phyloP scores from a whole-genome alignment of 371 early-diverging fungal species.

The Mucor piriformis region DNA sequence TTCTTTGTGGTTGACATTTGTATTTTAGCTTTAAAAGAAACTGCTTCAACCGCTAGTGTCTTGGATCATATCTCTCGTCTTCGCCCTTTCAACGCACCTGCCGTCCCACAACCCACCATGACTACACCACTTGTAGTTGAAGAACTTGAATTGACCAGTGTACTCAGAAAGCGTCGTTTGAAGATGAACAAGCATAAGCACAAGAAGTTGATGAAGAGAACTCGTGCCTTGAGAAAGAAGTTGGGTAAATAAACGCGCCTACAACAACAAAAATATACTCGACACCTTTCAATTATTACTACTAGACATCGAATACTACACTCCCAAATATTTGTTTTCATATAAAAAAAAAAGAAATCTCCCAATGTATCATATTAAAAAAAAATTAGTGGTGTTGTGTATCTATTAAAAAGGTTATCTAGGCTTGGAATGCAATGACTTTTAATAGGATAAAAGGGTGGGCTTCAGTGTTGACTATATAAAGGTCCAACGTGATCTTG shows the following conservation, averaged over 20 bases:
- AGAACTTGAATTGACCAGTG: constrained; percentile 60
- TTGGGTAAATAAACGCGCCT: constrained; percentile 66
- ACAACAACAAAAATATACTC: background rate
- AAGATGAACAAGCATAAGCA: constrained; percentile 92
- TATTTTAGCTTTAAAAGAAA: constrained; percentile 18
- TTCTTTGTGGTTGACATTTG: background rate
- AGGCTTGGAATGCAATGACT: constrained; percentile 22
- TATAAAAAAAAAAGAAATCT: background rate
- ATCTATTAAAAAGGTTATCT: background rate
- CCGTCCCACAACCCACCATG: constrained; percentile 36
- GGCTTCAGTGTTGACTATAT: constrained; percentile 79
- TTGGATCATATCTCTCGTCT: constrained; percentile 41
- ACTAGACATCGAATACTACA: background rate
- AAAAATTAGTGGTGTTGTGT: background rate
- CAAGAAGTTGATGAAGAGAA: constrained; percentile 81
- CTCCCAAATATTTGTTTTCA: background rate
- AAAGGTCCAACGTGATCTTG: constrained; percentile 67
- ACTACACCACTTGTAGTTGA: constrained; percentile 25
- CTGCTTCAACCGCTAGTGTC: constrained; percentile 22
- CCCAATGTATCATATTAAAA: constrained; percentile 8
- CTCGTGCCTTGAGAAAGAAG: constrained; percentile 76
- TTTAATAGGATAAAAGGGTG: constrained; percentile 59
- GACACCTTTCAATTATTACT: background rate
- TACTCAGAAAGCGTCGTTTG: constrained; percentile 75
- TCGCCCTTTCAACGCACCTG: constrained; percentile 44